Evolutionary conservation across 2,329 filamentous ascomycete species (phyloP), one percentile per base, ranked within the genome.

Genomic region (Neonectria coccinea): DNA sequence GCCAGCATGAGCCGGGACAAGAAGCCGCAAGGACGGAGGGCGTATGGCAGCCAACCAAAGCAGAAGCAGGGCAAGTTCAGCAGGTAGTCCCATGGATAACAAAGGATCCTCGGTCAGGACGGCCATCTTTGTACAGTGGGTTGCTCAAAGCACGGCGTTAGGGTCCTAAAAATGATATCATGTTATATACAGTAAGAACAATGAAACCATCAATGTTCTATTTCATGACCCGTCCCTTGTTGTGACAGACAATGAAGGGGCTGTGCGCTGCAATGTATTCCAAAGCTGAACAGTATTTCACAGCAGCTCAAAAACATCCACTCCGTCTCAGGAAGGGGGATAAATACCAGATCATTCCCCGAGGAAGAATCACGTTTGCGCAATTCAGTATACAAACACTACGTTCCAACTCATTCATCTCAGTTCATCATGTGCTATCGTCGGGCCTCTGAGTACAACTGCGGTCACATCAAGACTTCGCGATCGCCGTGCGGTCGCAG

Each of bases 31-130:
- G 86, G 87, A 59, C 86, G 88, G 48, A 83, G 92, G 76, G 84
- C 87, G 48, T 96, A 95, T 76, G 93, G 93, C 42, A 93, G 91
- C 75, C 92, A 96, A 81, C 92, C 91, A 36, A 86, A 84, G 74
- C 91, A 93, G 78, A 67, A 64, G 9, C 63, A 67, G 27, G 64
- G 62, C 59, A 74, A 73, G 54, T 74, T 72, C 41, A 70, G 64
- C 36, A 74, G 69, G 65, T 73, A 68, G 44, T 20, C 41, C 47
- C 44, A 22, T 29, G 51, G 60, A 39, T 54, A 59, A 60, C 54
- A 59, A 56, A 59, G 45, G 63, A 55, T 51, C 50, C 59, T 59
- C 56, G 53, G 63, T 63, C 65, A 65, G 64, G 60, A 59, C 62
- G 61, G 53, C 66, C 58, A 61, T 62, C 56, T 63, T 59, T 69